Percentiles rank a stretch among this genome's conserved stretches.
phyloP scores from a whole-genome alignment of 192 early-diverging fungal genomes.

The Jimgerdemannia lactiflua region DNA sequence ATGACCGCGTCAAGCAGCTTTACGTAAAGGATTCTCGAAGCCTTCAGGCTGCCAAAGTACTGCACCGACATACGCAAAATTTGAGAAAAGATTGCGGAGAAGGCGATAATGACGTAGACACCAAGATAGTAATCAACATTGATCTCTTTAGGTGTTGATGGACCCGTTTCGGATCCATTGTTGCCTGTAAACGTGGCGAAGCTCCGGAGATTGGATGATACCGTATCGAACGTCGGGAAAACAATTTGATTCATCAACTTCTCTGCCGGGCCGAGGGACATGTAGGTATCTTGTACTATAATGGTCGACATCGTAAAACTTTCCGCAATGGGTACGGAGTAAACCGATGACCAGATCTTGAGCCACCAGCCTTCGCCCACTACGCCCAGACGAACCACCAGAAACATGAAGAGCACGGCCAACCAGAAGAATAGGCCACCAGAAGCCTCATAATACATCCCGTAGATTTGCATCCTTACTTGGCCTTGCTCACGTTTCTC shows the following conservation, averaged over 20 bases:
- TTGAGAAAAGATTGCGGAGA: slow-evolving; percentile 15
- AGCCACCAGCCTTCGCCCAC: slow-evolving; percentile 52
- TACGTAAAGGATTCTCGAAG: slow-evolving; percentile 31
- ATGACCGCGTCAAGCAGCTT: slow-evolving; percentile 27
- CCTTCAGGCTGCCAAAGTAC: slow-evolving; percentile 28
- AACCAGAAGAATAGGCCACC: slow-evolving; percentile 61
- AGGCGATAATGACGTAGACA: slow-evolving; percentile 25
- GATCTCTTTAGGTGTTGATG: neutral
- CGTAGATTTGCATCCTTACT: slow-evolving; percentile 72
- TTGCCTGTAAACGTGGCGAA: neutral
- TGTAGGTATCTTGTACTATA: neutral
- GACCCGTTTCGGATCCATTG: slow-evolving; percentile 12
- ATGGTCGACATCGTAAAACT: neutral
- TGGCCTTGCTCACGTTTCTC: slow-evolving; percentile 73
- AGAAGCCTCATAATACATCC: slow-evolving; percentile 66
- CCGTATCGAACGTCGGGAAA: neutral
- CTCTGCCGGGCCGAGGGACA: neutral
- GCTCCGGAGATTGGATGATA: neutral
- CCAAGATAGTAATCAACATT: slow-evolving; percentile 39
- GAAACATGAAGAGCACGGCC: slow-evolving; percentile 32
- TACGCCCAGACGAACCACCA: slow-evolving; percentile 33
- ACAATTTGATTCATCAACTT: neutral
- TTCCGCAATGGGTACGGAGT: slow-evolving; percentile 1
- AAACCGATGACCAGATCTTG: slow-evolving; percentile 45
- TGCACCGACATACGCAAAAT: slow-evolving; percentile 15